These are phyloP conservation scores for Cytospora paraplurivora DNA, from an alignment of 2,329 filamentous ascomycete genomes.

Conservation along the genomic window DNA sequence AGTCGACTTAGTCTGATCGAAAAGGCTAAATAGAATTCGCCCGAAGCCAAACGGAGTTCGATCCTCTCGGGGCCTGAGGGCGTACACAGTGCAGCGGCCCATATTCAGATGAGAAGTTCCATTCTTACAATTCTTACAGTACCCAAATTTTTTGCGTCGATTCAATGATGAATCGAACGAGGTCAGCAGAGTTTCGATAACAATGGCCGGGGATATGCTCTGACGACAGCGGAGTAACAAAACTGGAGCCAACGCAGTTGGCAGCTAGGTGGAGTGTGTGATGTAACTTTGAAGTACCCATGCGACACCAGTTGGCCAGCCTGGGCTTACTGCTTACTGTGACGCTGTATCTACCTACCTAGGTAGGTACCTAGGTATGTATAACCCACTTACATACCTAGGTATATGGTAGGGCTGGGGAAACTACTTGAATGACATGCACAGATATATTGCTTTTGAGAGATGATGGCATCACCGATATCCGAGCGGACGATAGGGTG, in stretches of 20 bases:
- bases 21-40: too few species aligned
- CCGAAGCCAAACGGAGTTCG: too few species aligned
- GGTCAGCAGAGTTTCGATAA: conserved; percentile 11
- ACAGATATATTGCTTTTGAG: background rate
- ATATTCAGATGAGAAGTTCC: background rate
- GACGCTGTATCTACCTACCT: background rate
- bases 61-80: too few species aligned
- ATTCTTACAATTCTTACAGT: background rate
- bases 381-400: background rate
- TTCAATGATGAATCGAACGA: conserved; percentile 6
- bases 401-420: background rate
- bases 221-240: conserved; percentile 26
- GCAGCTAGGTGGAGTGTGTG: conserved; percentile 15
- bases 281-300: conserved; percentile 9
- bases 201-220: conserved; percentile 19
- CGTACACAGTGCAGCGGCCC: too few species aligned
- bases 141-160: conserved; percentile 5
- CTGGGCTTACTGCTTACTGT: background rate
- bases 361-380: background rate
- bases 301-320: background rate
- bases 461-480: background rate
- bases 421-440: background rate
- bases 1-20: too few species aligned
- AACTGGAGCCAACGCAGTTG: conserved; percentile 11
- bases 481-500: background rate